Percentiles rank a stretch among this genome's conserved stretches.
Evolutionary conservation across 805 yeast genomes (phyloP).

Genomic region (Sugiyamaella lignohabitans): DNA sequence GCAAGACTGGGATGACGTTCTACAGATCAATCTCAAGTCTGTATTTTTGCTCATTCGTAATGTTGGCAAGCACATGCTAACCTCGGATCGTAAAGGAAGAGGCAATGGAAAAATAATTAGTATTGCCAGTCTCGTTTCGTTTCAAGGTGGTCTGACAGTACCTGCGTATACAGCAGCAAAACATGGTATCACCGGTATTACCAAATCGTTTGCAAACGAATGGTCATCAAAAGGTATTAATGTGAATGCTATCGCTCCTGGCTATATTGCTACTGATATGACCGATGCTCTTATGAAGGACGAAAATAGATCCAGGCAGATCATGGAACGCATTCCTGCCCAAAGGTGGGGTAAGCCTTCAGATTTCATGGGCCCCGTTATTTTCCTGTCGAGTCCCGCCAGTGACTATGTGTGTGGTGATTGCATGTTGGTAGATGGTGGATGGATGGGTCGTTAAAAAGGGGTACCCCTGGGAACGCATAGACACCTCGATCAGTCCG

Average conservation of each 20-base stretch:
- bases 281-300: constrained; percentile 30
- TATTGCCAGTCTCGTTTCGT: constrained; percentile 39
- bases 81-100: constrained; percentile 16
- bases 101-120: constrained; percentile 38
- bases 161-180: constrained; percentile 41
- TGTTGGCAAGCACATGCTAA: constrained; percentile 35
- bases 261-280: constrained; percentile 44
- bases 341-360: constrained; percentile 45
- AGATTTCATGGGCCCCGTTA: constrained; percentile 41
- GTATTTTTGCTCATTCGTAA: constrained; percentile 36
- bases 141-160: constrained; percentile 36
- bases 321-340: constrained; percentile 38
- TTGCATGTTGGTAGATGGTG: constrained; percentile 49
- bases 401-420: constrained; percentile 48
- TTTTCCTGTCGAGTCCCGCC: constrained; percentile 45
- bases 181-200: constrained; percentile 36
- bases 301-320: constrained; percentile 25
- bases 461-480: no score
- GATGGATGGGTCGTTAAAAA: constrained; percentile 39
- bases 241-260: constrained; percentile 47
- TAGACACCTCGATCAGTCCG: no score
- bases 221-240: constrained; percentile 41
- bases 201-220: constrained; percentile 38
- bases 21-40: constrained; percentile 38
- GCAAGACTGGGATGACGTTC: constrained; percentile 35